These are phyloP conservation scores for Iberis pinnata DNA, from an alignment of 345 rosid genomes.

Conservation along the genomic window DNA sequence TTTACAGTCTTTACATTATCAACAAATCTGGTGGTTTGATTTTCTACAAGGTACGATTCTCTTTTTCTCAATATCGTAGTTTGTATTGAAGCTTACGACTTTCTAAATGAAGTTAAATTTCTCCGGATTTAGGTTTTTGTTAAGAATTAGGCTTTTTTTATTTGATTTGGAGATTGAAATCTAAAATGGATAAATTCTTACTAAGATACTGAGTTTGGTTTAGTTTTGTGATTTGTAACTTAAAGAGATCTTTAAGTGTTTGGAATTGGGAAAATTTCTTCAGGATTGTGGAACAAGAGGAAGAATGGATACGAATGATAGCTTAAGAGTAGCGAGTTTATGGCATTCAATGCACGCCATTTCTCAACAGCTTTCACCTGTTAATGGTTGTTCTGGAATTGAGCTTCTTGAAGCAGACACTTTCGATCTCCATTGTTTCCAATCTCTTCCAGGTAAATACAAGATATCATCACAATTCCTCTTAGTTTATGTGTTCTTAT, in stretches of 20 bases:
- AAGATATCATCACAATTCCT: neutral
- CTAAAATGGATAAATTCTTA: neutral
- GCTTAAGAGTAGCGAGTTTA: constrained; percentile 95
- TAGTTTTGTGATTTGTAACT: neutral
- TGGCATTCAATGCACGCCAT: constrained; percentile 99
- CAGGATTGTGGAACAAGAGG: constrained; percentile 93
- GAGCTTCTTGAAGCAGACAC: constrained; percentile 94
- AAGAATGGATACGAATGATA: constrained; percentile 95
- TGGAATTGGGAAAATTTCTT: constrained; percentile 9
- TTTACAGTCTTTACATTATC: constrained; percentile 75
- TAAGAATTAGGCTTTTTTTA: neutral
- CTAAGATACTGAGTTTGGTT: neutral
- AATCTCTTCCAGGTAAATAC: constrained; percentile 69
- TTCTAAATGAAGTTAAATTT: too few relatives aligned
- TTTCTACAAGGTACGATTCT: constrained; percentile 58
- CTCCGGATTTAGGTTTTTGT: too few relatives aligned
- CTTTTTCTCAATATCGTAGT: constrained; percentile 1
- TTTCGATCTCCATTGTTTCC: constrained; percentile 94
- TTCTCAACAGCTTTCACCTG: constrained; percentile 95
- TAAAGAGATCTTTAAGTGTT: neutral
- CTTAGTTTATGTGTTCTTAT: neutral
- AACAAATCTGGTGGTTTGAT: constrained; percentile 89
- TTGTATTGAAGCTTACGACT: neutral
- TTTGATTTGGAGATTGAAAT: neutral
- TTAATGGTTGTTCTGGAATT: constrained; percentile 77